Evolutionary conservation across 2,329 filamentous ascomycete genomes (phyloP), one percentile per base, ranked within the genome.

Genomic region (Colletotrichum karsti): DNA sequence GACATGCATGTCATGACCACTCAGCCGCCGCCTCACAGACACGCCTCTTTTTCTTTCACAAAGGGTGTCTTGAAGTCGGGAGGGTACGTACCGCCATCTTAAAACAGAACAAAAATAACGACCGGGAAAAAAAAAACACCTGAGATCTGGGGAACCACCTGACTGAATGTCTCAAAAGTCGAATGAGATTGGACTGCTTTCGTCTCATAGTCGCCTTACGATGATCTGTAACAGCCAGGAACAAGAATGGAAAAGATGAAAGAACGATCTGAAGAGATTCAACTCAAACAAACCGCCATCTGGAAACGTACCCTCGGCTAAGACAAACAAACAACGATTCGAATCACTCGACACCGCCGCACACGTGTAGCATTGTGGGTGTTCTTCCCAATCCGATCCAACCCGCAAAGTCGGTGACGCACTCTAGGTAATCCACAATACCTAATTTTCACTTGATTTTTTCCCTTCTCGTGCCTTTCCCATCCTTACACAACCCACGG

Each of bases 71-170:
- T 51, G 28, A 33, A 33, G 12, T 30, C 54, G 9, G 6, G n/a
- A 33, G 30, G 35, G 39, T 65, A 65, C 58, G 50, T 67, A 57
- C 63, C 42, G 26, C 15, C 13, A 37, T 37, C 44, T 35, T 35
- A 13, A 50, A 50, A 12, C 46, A 50, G 24, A 63, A 57, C 7
- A 18, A 20, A n/a, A 2, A 37, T 12, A 50, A 61, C 42, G 62
- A 66, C 53, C n/a, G n/a, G n/a, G 10, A 44, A 56, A 13, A 28
- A 50, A 59, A 20, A 62, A 65, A 66, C 63, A 66, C 18, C 58
- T 56, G 48, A 67, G 50, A 56, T 63, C 30, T 22, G 37, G 44
- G 20, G 44, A 15, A 42, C 42, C 63, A 57, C 51, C 51, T 24
- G n/a, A 46, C 59, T 20, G 9, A 18, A 42, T 63, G 35, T 51